Evolutionary conservation across 2,329 filamentous ascomycete genomes (phyloP), one percentile per base, ranked within the genome.

Genomic region (Botrytis elliptica): DNA sequence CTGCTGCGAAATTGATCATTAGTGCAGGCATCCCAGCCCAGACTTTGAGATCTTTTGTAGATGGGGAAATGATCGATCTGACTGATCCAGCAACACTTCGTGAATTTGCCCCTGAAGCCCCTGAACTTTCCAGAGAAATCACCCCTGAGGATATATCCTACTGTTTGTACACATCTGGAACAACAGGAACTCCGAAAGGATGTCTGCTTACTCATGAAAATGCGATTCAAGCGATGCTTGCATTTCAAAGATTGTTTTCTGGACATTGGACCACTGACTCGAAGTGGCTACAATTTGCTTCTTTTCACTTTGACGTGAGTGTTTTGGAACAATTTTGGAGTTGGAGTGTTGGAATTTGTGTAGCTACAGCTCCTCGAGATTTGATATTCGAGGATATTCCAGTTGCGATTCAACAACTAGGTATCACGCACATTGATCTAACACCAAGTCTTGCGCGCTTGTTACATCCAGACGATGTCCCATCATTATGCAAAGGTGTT

Each of bases 251-350:
- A 44, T 86, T 98, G 0, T 97, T 98, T 79, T 82, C 83, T 8
- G 89, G 87, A 0, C 92, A 93, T 78, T 97, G 94, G 93, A 87
- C 92, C 59, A 79, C 85, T 0, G 80, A 87, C 0, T 97, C 94
- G 0, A 89, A 92, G 74, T 98, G 94, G 91, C 85, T 98, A 0
- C 95, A 98, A 80, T 98, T 98, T 80, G 95, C 95, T 1, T 95
- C 94, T 0, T 93, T 97, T 73, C 95, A 97, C 81, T 98, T 98
- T 75, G 95, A 98, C 78, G 95, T 98, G 6, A 96, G 93, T 1
- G 92, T 98, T 0, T 86, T 98, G 0, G 95, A 98, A 80, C 95
- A 97, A 79, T 98, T 95, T 81, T 98, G 94, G 94, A 96, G 91
- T 74, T 98, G 95, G 95, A 94, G 92, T 42, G 92, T 96, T 0